Evolutionary conservation across 306 rosid species (phyloP).

Genomic region (Cucurbita maxima): DNA sequence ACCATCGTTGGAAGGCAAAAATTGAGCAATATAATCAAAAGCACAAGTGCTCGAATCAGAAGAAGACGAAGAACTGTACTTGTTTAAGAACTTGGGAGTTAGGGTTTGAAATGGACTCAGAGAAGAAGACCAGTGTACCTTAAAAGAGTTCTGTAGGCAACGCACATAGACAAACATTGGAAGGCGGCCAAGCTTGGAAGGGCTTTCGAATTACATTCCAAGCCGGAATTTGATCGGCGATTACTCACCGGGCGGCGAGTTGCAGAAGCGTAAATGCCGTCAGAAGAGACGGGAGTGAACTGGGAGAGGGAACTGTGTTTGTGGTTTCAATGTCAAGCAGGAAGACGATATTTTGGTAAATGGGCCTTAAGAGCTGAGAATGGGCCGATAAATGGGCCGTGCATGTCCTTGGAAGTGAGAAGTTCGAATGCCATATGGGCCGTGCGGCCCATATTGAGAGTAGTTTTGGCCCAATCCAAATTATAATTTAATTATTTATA

Average conservation of each 20-base stretch:
- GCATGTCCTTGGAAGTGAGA: neutral
- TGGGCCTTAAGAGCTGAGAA: neutral
- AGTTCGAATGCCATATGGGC: neutral
- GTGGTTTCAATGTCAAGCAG: neutral
- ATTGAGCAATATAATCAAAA: constrained; percentile 37
- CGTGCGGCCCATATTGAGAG: neutral
- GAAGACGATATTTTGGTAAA: neutral
- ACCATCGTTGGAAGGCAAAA: constrained; percentile 27
- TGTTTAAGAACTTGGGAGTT: neutral
- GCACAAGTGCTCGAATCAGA: neutral
- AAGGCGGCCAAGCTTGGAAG: constrained; percentile 1
- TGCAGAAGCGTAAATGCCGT: neutral
- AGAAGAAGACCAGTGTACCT: constrained; percentile 14
- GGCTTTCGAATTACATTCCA: neutral
- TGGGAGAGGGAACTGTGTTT: neutral
- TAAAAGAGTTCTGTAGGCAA: constrained; percentile 8
- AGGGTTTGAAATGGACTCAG: constrained; percentile 12
- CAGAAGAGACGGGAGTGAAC: neutral
- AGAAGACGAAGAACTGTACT: constrained; percentile 3
- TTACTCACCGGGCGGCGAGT: neutral
- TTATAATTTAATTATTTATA: neutral
- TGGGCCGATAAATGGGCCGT: neutral
- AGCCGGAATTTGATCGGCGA: neutral
- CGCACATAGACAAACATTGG: constrained; percentile 37
- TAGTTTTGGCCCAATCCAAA: neutral